These are phyloP conservation scores for Aspergillus brunneoviolaceus DNA, from an alignment of 2,329 filamentous ascomycete species.

Conservation along the genomic window DNA sequence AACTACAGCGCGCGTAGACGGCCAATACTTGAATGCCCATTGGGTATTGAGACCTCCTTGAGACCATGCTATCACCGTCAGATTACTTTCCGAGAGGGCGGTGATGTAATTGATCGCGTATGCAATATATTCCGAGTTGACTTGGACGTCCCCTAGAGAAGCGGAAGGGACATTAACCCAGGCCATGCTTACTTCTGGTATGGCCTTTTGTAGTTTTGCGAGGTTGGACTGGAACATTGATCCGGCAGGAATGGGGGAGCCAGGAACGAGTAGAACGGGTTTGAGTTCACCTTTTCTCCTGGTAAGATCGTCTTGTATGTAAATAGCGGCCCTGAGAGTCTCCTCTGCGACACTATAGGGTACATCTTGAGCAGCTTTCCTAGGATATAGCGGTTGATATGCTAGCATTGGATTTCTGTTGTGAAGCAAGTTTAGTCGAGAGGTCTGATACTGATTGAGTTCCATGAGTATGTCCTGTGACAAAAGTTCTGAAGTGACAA, in stretches of 20 bases:
- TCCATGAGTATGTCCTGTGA: constrained; percentile 15
- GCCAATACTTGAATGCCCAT: constrained; percentile 61
- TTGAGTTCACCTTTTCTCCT: constrained; percentile 42
- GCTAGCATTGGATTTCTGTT: constrained; percentile 14
- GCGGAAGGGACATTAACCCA: constrained; percentile 57
- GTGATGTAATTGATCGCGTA: constrained; percentile 60
- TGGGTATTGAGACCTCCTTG: constrained; percentile 57
- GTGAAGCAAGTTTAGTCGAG: constrained; percentile 17
- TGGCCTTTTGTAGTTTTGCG: constrained; percentile 48
- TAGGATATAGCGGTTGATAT: constrained; percentile 15
- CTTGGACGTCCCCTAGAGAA: constrained; percentile 51
- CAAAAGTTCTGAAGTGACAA: constrained; percentile 16
- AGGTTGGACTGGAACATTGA: constrained; percentile 50
- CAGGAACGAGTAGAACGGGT: constrained; percentile 55
- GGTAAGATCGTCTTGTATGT: constrained; percentile 52
- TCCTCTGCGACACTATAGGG: constrained; percentile 50
- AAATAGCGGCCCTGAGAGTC: constrained; percentile 52
- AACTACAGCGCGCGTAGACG: constrained; percentile 47
- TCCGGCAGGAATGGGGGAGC: constrained; percentile 52
- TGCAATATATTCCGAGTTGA: constrained; percentile 56
- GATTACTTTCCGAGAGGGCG: constrained; percentile 39
- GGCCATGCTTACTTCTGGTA: constrained; percentile 49
- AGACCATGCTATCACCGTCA: constrained; percentile 54
- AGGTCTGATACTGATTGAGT: constrained; percentile 18
- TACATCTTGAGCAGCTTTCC: constrained; percentile 42